A percentile compares a stretch with the other conserved stretches of the same genome.
phyloP scores from a whole-genome alignment of 2,329 filamentous ascomycete species.

The Fusarium bactridioides region DNA sequence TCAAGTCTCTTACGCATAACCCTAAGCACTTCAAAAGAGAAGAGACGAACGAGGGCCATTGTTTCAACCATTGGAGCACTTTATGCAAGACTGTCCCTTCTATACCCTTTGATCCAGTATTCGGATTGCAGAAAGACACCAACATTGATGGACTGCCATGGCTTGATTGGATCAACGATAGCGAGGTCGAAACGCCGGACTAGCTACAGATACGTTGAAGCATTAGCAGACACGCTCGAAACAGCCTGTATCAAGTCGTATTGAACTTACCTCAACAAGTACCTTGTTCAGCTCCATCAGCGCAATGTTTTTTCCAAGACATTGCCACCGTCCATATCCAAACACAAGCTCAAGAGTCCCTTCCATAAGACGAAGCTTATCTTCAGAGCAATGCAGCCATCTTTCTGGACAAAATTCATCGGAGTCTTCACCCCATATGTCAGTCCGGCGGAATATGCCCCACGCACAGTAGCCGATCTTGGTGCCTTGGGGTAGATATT shows the following conservation, averaged over 20 bases:
- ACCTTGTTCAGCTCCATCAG: background rate
- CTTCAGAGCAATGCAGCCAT: background rate
- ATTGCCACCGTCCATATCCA: background rate
- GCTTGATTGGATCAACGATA: background rate
- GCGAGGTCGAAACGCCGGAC: background rate
- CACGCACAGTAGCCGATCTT: background rate
- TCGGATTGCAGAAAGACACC: background rate
- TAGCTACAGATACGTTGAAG: background rate
- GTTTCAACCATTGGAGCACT: too few species aligned
- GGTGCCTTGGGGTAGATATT: background rate
- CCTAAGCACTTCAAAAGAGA: background rate
- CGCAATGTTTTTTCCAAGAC: background rate
- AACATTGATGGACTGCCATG: background rate
- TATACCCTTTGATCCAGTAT: background rate
- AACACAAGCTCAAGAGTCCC: background rate
- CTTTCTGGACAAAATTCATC: background rate
- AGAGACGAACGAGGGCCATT: background rate
- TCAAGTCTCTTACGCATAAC: background rate
- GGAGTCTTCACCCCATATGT: background rate
- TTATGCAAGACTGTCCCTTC: too few species aligned
- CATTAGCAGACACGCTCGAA: background rate
- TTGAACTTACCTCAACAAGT: background rate
- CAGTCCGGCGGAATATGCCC: background rate
- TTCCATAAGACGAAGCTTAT: background rate
- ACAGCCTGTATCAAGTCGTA: too few species aligned